These are phyloP conservation scores for Suillus plorans DNA, from an alignment of 768 basidiomycete genomes.

Conservation along the genomic window DNA sequence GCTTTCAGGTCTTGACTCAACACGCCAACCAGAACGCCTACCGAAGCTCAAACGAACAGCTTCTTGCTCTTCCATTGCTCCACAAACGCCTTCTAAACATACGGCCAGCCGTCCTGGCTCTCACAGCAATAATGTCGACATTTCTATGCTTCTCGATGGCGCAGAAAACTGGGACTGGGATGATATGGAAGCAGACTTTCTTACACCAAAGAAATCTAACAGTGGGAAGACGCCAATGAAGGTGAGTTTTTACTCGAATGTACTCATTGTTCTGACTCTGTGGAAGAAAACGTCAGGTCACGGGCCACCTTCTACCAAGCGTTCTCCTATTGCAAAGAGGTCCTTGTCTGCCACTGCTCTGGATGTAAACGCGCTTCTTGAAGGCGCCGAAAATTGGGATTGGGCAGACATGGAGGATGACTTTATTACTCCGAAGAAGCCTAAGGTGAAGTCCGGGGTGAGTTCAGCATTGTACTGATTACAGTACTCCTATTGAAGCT, in stretches of 20 bases:
- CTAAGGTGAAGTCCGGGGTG: constrained; percentile 21
- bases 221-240: constrained; percentile 25
- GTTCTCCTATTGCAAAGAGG: constrained; percentile 11
- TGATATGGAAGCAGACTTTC: constrained; percentile 49
- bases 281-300: constrained; percentile 16
- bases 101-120: constrained; percentile 15
- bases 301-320: constrained; percentile 20
- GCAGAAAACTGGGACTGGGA: constrained; percentile 73
- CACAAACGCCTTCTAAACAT: constrained; percentile 15
- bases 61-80: constrained; percentile 3
- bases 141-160: constrained; percentile 56
- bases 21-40: constrained; percentile 33
- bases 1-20: constrained; percentile 47
- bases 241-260: not conserved
- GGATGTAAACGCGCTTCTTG: constrained; percentile 50
- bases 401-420: constrained; percentile 57
- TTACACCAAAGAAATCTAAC: constrained; percentile 50
- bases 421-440: constrained; percentile 48
- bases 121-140: constrained; percentile 36
- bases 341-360: constrained; percentile 24
- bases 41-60: constrained; percentile 18
- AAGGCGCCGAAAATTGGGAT: constrained; percentile 71
- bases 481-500: constrained; percentile 7
- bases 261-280: constrained; percentile 4
- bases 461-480: not conserved